Base-by-base conservation (phyloP, 352 stramenopile species). In the Globisporangium splendens region DNA sequence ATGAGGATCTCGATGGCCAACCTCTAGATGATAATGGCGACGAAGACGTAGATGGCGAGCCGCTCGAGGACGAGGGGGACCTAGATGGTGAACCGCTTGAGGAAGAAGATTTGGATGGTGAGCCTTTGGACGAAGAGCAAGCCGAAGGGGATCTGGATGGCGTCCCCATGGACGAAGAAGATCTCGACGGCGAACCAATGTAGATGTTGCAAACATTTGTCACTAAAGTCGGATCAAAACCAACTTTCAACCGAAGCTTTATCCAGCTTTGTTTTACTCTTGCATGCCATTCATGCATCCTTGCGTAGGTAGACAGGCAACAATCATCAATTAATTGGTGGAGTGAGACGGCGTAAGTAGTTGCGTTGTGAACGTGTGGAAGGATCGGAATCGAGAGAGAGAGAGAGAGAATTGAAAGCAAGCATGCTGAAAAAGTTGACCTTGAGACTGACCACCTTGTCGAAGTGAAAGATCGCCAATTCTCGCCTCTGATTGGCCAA, bases 21-120 rank as follows among this genome's bases (percentile, higher is more conserved):
- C 47, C 53, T 12, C 13, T 65, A 13, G 57, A 58, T 6, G 49
- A 46, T 6, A 20, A 51, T 14, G 43, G 14, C 4, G 61, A 70
- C 3, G 61, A 72, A 2, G 60, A 70, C n/a, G n/a, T 86, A n/a
- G 72, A 84, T 65, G 75, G 71, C 28, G 73, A 77, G 43, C 67
- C 70, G 22, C 43, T 79, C 14, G 65, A 56, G 15, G 54, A 75
- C n/a, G 65, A 69, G 7, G 55, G 57, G 12, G 62, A 69, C 15
- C 22, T 65, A 50, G 63, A 75, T 43, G 69, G 65, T 31, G 56
- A 62, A n/a, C 65, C 65, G 20, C 31, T 76, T 8, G 64, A 75
- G 0, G 64, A 65, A 11, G 63, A 75, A 2, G 61, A 75, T 47
- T 35, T 73, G 2, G 66, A 80, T 53, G 69, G 72, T 0, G 59